Evolutionary conservation across 2,329 filamentous ascomycete genomes (phyloP).

Genomic region (Colletotrichum liriopes): DNA sequence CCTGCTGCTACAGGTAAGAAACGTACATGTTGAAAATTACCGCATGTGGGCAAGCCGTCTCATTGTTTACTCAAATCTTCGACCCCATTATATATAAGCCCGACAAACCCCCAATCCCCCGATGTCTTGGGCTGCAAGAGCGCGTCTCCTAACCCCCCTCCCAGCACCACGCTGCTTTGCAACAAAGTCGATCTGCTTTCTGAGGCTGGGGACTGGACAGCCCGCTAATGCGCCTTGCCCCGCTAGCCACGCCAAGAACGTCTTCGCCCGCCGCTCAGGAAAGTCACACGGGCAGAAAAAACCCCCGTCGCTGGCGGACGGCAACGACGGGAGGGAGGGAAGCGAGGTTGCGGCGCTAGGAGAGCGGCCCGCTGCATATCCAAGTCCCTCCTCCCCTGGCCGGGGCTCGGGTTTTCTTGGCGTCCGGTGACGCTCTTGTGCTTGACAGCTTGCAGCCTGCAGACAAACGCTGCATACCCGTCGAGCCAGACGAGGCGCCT

Average conservation of each 20-base stretch:
- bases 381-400: background rate
- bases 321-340: background rate
- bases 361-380: background rate
- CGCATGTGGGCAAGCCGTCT: too few relatives aligned
- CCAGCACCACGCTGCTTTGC: background rate
- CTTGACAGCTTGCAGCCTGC: slow-evolving; percentile 4
- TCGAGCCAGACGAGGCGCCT: background rate
- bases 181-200: background rate
- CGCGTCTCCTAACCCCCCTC: background rate
- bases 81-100: background rate
- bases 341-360: background rate
- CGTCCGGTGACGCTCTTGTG: background rate
- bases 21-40: too few relatives aligned
- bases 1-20: too few relatives aligned
- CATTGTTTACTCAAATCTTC: too few relatives aligned
- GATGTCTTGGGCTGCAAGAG: background rate
- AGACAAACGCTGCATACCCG: background rate
- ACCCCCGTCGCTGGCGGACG: background rate
- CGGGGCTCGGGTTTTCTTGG: slow-evolving; percentile 7
- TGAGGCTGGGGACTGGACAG: background rate
- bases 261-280: background rate
- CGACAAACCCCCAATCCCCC: background rate
- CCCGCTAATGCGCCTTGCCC: background rate
- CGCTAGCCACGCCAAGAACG: background rate
- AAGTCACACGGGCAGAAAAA: background rate